Conservation (phyloP, 2,329 filamentous ascomycete genomes). For the Salinomyces thailandicus region DNA sequence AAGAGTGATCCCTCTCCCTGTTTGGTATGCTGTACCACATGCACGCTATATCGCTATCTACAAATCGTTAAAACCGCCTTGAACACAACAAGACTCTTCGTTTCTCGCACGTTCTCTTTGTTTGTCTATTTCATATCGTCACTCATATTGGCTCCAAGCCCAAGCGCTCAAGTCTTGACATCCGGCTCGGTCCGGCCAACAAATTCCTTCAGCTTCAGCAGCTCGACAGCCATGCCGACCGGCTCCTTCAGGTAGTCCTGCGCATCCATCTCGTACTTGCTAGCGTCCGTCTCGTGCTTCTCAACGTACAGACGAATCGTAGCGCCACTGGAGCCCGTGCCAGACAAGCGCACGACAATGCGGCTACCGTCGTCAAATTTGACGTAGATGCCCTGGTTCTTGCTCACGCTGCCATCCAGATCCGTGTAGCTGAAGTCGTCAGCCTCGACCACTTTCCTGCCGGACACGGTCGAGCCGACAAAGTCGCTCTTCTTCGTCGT, state of each 20-base stretch:
- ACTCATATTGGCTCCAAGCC: neutral
- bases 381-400: conserved; percentile 91
- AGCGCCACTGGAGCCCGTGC: conserved; percentile 87
- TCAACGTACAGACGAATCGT: conserved; percentile 97
- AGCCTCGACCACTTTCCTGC: conserved; percentile 75
- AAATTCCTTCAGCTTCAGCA: conserved; percentile 89
- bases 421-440: conserved; percentile 98
- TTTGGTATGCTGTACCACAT: neutral
- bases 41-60: conserved; percentile 10
- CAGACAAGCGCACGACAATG: conserved; percentile 88
- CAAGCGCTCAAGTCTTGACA: conserved; percentile 68
- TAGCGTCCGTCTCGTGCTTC: conserved; percentile 77
- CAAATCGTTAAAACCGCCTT: too few species aligned
- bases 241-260: conserved; percentile 91
- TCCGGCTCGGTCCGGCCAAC: conserved; percentile 87
- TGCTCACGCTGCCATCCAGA: conserved; percentile 89
- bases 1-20: too few species aligned
- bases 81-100: too few species aligned
- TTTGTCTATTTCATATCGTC: neutral
- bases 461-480: conserved; percentile 69
- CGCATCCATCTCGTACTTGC: conserved; percentile 68
- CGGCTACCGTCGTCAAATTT: conserved; percentile 91
- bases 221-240: conserved; percentile 69
- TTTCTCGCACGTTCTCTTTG: too few species aligned
- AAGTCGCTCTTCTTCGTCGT: conserved; percentile 59